Percentiles rank a stretch among this genome's conserved stretches.
phyloP scores from a whole-genome alignment of 1,284 basidiomycete species.

The Limonomyces culmigenus region DNA sequence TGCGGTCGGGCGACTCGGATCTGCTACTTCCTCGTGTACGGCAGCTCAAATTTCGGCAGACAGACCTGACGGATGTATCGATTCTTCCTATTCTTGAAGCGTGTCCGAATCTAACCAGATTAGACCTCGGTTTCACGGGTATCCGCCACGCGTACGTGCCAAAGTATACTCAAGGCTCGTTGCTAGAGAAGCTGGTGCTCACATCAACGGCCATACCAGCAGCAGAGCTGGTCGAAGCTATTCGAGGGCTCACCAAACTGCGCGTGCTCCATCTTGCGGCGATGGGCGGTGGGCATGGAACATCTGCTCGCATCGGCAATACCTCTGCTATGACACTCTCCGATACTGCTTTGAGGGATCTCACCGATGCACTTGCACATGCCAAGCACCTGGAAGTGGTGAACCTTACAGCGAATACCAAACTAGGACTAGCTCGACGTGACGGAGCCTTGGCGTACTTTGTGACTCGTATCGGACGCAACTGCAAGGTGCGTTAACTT shows the following conservation, averaged over 20 bases:
- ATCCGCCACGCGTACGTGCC: constrained; percentile 23
- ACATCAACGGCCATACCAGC: constrained; percentile 34
- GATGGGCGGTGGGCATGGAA: constrained; percentile 31
- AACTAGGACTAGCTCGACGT: constrained; percentile 26
- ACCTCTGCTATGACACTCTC: constrained; percentile 36
- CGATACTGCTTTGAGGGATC: constrained; percentile 25
- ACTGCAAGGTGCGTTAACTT: constrained; percentile 30
- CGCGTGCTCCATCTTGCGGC: constrained; percentile 39
- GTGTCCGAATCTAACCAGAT: constrained; percentile 31
- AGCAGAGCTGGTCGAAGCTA: constrained; percentile 21
- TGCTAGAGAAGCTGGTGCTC: constrained; percentile 40
- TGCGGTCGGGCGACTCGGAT: too few species aligned
- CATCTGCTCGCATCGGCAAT: constrained; percentile 24
- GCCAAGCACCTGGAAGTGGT: constrained; percentile 28
- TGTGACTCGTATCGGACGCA: constrained; percentile 34
- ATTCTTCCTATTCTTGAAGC: constrained; percentile 23
- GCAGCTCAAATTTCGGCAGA: constrained; percentile 43
- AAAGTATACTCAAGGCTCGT: constrained; percentile 8
- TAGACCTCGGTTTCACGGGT: constrained; percentile 52
- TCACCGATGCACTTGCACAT: constrained; percentile 23
- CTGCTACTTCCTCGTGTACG: too few species aligned
- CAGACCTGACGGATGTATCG: constrained; percentile 29
- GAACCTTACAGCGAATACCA: constrained; percentile 45
- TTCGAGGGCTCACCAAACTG: constrained; percentile 24
- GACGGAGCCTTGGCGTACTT: constrained; percentile 26